Evolutionary conservation across 257 asterid genomes (phyloP).

Genomic region (Nicotiana undulata): DNA sequence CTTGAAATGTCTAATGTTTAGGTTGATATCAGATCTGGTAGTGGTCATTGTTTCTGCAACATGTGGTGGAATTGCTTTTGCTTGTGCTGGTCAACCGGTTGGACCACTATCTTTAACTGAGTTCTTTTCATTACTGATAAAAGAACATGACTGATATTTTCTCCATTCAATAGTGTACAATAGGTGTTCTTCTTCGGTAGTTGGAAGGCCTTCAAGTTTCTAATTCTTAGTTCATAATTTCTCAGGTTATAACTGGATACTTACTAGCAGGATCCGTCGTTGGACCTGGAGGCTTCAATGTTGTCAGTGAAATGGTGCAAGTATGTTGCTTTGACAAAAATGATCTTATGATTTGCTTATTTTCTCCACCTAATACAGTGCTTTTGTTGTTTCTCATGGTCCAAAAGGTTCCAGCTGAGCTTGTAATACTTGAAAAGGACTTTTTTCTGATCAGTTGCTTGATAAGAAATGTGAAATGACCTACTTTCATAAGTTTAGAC

Average conservation of each 20-base stretch:
- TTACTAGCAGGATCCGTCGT: conserved; percentile 94
- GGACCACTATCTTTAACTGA: conserved; percentile 28
- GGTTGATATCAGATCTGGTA: conserved; percentile 96
- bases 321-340: conserved; percentile 40
- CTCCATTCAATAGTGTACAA: not conserved
- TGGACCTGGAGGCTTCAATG: conserved; percentile 97
- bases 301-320: conserved; percentile 97
- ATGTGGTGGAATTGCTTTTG: conserved; percentile 98
- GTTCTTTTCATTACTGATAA: not conserved
- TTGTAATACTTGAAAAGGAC: not conserved
- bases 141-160: not conserved
- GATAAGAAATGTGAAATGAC: not conserved
- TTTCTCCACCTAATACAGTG: not conserved
- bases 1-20: conserved; percentile 27
- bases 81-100: conserved; percentile 99
- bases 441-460: not conserved
- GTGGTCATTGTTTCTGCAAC: conserved; percentile 98
- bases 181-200: not conserved
- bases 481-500: not conserved
- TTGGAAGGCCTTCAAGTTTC: conserved; percentile 8
- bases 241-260: conserved; percentile 96
- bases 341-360: not conserved
- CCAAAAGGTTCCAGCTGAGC: not conserved
- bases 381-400: not conserved
- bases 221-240: conserved; percentile 9